Base-by-base conservation (phyloP, 2,329 filamentous ascomycete genomes). In the Blastomyces silverae region DNA sequence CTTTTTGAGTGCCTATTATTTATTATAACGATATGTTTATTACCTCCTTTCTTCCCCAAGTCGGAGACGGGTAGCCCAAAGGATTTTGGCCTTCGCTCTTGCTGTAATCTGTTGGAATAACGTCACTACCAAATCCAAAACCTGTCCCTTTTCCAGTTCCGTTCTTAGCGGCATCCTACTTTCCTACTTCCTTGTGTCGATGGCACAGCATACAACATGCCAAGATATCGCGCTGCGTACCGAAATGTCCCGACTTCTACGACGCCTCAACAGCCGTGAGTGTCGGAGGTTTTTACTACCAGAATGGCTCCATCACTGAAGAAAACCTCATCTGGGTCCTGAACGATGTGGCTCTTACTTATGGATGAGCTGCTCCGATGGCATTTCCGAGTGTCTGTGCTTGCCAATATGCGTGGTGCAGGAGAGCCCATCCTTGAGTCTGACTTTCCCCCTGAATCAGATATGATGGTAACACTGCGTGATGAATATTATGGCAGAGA, bases 401-500 rank as follows among this genome's bases (percentile, higher is more conserved):
- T 71, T 20, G 67, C 68, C 2, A 72, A 71, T 63, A 70, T 72
- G 67, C 69, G 67, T 55, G 68, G 69, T 50, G 68, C 64, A 46
- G 70, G 69, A 39, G 69, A 70, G 62, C 70, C 69, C 17, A 50
- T 67, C 22, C 70, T 72, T 53, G 69, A 71, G 34, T 53, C 61
- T 48, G 70, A 72, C 50, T 70, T 71, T 57, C 68, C 70, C 3
- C 62, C 69, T 48, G 69, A 69, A 25, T 61, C 66, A 34, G 69
- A 71, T 65, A 69, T 69, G 66, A 58, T 70, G 48, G 67, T 44
- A 37, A 64, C 64, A 39, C 25, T 65, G 62, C 65, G 58, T 7
- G 60, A 63, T 28, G 65, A 67, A 53, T 64, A 52, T 17, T 66
- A 69, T 61, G 65, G 68, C 4, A 65, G 66, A 61, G 64, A 68